Base-by-base conservation (phyloP, 768 basidiomycete species). In the Tephrocybe sp. region DNA sequence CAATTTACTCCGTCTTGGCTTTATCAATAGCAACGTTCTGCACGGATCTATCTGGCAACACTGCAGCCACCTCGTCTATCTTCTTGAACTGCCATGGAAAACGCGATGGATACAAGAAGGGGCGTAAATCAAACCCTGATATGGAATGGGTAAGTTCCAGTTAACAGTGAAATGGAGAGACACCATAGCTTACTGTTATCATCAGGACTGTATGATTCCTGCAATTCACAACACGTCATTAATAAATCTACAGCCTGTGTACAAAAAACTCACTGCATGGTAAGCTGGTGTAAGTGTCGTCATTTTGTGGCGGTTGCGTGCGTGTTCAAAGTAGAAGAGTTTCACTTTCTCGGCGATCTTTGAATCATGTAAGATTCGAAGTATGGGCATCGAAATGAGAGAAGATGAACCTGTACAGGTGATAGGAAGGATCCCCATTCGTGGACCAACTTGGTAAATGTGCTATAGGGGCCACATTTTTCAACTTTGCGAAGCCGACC, bases 291-390 rank as follows among this genome's bases (percentile, higher is more conserved):
- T 97, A 53, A 97, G 63, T 0, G 92, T 95, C 21, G 94, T 95
- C 94, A 99, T 98, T 80, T 99, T 99, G 72, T 98, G 97, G 39
- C 94, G 73, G 65, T 99, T 99, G 45, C 94, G 77, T 0, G 97
- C 97, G 58, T 99, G 84, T 65, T 97, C 93, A 58, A 94, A 95
- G 74, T 91, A 98, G 75, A 99, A 99, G 31, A 84, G 69, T 65
- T 99, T 98, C 60, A 99, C 97, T 73, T 97, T 98, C 58, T 91
- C 87, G 13, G 94, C 97, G 49, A 98, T 93, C 94, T 94, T 21
- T 29, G 27, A 29, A 29, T n/a, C 9, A 38, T 22, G 10, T 13
- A 27, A 9, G 19, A 5, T n/a, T 51, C 25, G 55, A 24, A 19
- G n/a, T 12, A 18, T 16, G 21, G n/a, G n/a, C 15, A 37, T 30